Evolutionary conservation across 768 basidiomycete species (phyloP).

Genomic region (Tephrocybe sp.): DNA sequence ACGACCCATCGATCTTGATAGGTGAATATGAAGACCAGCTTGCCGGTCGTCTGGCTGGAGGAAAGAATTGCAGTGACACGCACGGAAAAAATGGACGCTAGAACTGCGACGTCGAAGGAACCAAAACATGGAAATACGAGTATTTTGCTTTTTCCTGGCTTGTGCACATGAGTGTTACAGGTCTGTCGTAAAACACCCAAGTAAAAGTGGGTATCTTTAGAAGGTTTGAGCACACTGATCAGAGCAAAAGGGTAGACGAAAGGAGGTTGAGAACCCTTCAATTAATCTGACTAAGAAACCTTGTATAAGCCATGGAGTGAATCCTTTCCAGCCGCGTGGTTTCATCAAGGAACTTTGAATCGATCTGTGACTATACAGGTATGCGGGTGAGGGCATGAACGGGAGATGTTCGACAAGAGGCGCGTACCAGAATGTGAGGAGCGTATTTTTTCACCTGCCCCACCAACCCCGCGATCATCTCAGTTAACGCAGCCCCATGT

Average conservation of each 20-base stretch:
- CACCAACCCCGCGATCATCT: conserved; percentile 69
- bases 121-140: no score
- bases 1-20: no score
- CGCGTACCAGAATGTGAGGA: conserved; percentile 60
- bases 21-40: no score
- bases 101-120: no score
- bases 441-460: conserved; percentile 55
- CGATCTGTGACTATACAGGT: conserved; percentile 41
- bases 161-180: no score
- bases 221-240: background rate
- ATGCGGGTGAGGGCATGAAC: conserved; percentile 18
- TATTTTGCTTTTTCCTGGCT: no score
- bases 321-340: conserved; percentile 61
- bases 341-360: conserved; percentile 47
- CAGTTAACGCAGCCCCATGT: conserved; percentile 67
- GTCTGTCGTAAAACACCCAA: background rate
- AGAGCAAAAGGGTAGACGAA: background rate
- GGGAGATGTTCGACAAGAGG: conserved; percentile 1
- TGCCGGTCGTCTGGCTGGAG: no score
- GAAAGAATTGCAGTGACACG: no score
- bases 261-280: conserved; percentile 6
- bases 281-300: conserved; percentile 59
- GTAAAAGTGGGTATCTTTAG: background rate
- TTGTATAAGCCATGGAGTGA: conserved; percentile 58
- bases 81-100: no score